Evolutionary conservation across 768 basidiomycete species (phyloP).

Genomic region (Tylopilus plumbeoviolaceoides): DNA sequence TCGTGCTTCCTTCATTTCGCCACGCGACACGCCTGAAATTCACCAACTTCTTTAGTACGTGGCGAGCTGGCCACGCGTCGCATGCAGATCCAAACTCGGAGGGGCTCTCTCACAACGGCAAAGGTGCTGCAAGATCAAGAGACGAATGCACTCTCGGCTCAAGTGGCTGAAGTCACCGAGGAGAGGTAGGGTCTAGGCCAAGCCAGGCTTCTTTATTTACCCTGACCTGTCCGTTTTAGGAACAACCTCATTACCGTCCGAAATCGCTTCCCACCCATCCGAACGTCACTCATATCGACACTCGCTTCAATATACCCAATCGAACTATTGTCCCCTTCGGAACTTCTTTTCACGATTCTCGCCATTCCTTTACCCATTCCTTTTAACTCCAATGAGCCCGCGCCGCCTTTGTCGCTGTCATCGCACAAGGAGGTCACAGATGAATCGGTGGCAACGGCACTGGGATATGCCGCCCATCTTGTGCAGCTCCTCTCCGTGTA

Average conservation of each 20-base stretch:
- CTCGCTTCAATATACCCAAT: constrained; percentile 86
- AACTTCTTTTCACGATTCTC: constrained; percentile 87
- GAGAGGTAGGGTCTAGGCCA: constrained; percentile 34
- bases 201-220: constrained; percentile 7
- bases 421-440: constrained; percentile 74
- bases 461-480: constrained; percentile 88
- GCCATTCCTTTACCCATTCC: constrained; percentile 91
- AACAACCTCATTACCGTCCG: constrained; percentile 43
- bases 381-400: constrained; percentile 65
- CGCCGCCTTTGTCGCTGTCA: constrained; percentile 70
- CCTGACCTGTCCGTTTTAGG: constrained; percentile 35
- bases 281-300: constrained; percentile 62
- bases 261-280: constrained; percentile 46
- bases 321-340: constrained; percentile 75
- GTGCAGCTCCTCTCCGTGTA: constrained; percentile 80
- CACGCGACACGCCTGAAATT: constrained; percentile 7
- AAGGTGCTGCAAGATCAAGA: constrained; percentile 37
- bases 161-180: constrained; percentile 33
- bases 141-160: constrained; percentile 18
- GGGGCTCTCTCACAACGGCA: constrained; percentile 43
- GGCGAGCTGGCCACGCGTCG: constrained; percentile 41
- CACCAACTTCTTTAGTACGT: constrained; percentile 34
- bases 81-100: constrained; percentile 42
- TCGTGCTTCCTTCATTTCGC: constrained; percentile 21
- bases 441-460: constrained; percentile 80